phyloP scores from a whole-genome alignment of 208 protist species.

The Porcisia deanei region DNA sequence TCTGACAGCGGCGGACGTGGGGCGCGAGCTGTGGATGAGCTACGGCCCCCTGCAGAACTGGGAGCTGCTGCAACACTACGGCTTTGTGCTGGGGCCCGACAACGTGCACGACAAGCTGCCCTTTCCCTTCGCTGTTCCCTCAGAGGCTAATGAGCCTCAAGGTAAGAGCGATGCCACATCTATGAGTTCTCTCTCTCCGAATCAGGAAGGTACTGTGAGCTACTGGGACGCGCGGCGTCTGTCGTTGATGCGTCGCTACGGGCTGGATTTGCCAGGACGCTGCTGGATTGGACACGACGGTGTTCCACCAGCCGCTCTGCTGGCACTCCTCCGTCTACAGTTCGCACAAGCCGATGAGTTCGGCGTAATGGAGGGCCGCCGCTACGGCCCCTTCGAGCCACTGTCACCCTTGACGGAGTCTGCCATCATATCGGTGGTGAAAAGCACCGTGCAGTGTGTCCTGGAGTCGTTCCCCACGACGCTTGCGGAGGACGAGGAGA shows the following conservation, averaged over 20 bases:
- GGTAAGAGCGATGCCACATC: neutral
- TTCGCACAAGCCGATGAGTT: conserved; percentile 80
- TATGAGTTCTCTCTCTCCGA: neutral
- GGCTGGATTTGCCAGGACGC: conserved; percentile 45
- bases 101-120: conserved; percentile 87
- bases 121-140: conserved; percentile 61
- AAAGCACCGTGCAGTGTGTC: conserved; percentile 49
- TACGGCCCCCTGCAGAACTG: conserved; percentile 94
- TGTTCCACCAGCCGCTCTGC: conserved; percentile 58
- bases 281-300: conserved; percentile 70
- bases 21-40: conserved; percentile 90
- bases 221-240: conserved; percentile 60
- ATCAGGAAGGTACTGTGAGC: neutral
- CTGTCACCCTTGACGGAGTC: conserved; percentile 60
- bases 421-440: conserved; percentile 50
- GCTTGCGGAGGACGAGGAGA: conserved; percentile 63
- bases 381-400: conserved; percentile 49
- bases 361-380: conserved; percentile 43
- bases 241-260: conserved; percentile 46
- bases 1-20: conserved; percentile 53
- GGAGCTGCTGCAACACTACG: conserved; percentile 91
- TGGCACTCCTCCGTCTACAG: conserved; percentile 75
- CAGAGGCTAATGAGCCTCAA: neutral
- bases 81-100: conserved; percentile 74
- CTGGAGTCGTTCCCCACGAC: conserved; percentile 63